Base-by-base conservation (phyloP, 2,329 filamentous ascomycete species). In the Mariannaea elegans region DNA sequence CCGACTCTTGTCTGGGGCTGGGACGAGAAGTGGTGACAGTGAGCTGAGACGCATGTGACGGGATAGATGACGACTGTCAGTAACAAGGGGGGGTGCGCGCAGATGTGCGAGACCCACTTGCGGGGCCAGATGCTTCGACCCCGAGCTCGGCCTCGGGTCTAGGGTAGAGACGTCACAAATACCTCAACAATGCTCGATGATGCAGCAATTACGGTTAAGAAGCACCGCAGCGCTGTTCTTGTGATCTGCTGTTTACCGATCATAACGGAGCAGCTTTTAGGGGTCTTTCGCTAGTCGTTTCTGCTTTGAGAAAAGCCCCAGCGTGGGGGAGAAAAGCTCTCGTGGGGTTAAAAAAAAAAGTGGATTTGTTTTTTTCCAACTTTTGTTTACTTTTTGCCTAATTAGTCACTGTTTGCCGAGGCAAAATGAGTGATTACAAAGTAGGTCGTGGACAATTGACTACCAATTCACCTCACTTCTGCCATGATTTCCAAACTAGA, bases 21-120 rank as follows among this genome's bases (percentile, higher is more conserved):
- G 16, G 39, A 45, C 49, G 18, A 45, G 36, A 31, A 45, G 29
- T 34, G 14, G 50, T 53, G 50, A 46, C 38, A 21, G 29, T 39
- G 31, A 45, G 56, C 29, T 59, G 56, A 59, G 49, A 59, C 56
- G 36, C 56, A 59, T 59, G 56, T 54, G 56, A 49, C 31, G 56
- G 38, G 47, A 29, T 31, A 27, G 18, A 38, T 42, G 49, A 18
- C 16, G 36, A 41, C 32, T 14, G 16, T 32, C 31, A 32, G 16
- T 21, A 14, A 14, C 19, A 34, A 7, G 39, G 19, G 9, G 9
- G 16, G n/a, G 27, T 14, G 5, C 24, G 14, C 21, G 16, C 24
- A 31, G 16, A 41, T 42, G 24, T 36, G 6, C 19, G 8, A 14
- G 56, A 38, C 45, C 56, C 56, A 59, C 56, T 14, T n/a, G 32